Base-by-base conservation (phyloP, 2,329 filamentous ascomycete species). In the Pseudocercospora fuligena region DNA sequence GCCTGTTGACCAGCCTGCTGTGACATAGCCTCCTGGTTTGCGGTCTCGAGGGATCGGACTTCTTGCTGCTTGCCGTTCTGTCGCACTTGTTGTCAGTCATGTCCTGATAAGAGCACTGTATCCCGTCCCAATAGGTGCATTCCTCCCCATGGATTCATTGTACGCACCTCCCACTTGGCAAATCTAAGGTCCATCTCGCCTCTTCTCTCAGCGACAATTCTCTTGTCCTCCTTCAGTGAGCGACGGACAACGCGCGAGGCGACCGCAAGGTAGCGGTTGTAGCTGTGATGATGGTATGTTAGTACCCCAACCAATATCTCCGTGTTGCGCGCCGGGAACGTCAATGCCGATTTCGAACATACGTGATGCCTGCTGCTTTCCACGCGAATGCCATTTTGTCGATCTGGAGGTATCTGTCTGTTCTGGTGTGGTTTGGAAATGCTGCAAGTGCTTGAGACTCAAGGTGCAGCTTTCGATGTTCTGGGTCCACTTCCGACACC, bases 191-290 rank as follows among this genome's bases (percentile, higher is more conserved):
- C 94, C 83, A 90, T 90, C 82, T 93, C 89, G 79, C 93, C 94
- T 80, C 95, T 90, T 80, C 92, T 90, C 88, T 98, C 95, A 72
- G 94, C 93, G 74, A 81, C 81, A 74, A 97, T 82, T 84, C 95
- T 89, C 86, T 93, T 91, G 66, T 95, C 92, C 79, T 99, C 95
- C 88, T 98, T 97, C 82, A 99, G 87, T 81, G 93, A 97, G 82
- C 93, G 92, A 85, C 96, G 95, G 82, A 99, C 92, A 80, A 92
- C 92, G 83, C 94, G 93, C 83, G 94, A 89, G 79, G 95, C 93
- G 84, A 99, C 89, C 80, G 94, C 90, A 81, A 99, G 90, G 90
- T 97, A 98, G 86, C 94, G 95, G 91, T 99, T 99, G 92, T 99
- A 99, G 86, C 95, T 99, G 82, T 80, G 63, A 53, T 43, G 68